These are phyloP conservation scores for Clarireedia sp. DNA, from an alignment of 2,329 filamentous ascomycete species.

Conservation along the genomic window DNA sequence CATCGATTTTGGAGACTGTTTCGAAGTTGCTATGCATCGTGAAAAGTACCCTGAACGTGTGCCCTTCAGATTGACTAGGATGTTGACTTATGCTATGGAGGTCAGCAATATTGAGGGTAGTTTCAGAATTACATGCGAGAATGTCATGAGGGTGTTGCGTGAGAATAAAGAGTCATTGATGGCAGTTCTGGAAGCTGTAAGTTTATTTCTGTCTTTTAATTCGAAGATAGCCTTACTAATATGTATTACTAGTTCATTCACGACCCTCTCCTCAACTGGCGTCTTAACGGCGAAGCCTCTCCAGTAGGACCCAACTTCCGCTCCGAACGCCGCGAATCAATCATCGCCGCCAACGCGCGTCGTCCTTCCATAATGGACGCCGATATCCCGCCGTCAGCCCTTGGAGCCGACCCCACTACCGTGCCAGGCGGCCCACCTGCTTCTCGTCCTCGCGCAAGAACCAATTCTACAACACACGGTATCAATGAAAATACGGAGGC, in stretches of 20 bases:
- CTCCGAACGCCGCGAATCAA: conserved; percentile 48
- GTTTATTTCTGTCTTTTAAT: conserved; percentile 32
- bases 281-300: conserved; percentile 59
- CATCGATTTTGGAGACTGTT: conserved; percentile 99
- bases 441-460: conserved; percentile 46
- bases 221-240: conserved; percentile 9
- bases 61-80: conserved; percentile 93
- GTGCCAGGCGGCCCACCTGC: conserved; percentile 38
- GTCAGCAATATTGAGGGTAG: conserved; percentile 99
- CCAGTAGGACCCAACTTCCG: conserved; percentile 60
- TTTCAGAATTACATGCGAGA: conserved; percentile 96
- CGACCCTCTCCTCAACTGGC: conserved; percentile 97
- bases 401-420: conserved; percentile 30
- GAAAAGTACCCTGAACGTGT: conserved; percentile 98
- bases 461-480: conserved; percentile 47
- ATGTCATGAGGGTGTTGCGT: conserved; percentile 92
- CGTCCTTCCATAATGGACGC: conserved; percentile 63
- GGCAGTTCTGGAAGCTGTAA: conserved; percentile 93
- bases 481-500: conserved; percentile 33
- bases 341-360: conserved; percentile 41
- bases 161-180: conserved; percentile 98
- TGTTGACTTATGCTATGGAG: conserved; percentile 99
- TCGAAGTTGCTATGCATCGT: conserved; percentile 98
- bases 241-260: conserved; percentile 73
- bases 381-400: conserved; percentile 50